Conservation (phyloP, 768 basidiomycete species). For the Pulveroboletus sp. region DNA sequence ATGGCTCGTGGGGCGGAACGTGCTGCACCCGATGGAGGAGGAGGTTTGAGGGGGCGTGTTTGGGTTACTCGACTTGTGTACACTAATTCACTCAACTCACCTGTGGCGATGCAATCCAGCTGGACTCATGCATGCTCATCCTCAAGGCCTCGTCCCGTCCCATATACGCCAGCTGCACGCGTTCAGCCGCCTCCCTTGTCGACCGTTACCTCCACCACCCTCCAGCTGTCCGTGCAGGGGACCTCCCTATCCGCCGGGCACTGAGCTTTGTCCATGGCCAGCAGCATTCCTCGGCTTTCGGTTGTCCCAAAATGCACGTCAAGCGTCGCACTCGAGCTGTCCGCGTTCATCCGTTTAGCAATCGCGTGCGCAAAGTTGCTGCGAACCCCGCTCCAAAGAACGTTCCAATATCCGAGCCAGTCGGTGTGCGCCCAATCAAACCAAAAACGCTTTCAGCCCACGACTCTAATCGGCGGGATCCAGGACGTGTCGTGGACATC, state of each 20-base stretch:
- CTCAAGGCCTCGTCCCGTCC: constrained; percentile 26
- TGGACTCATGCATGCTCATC: constrained; percentile 39
- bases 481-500: constrained; percentile 11
- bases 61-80: neutral
- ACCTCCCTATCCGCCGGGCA: neutral
- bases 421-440: constrained; percentile 5
- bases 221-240: too few relatives aligned
- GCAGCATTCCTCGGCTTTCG: neutral
- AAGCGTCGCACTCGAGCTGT: neutral
- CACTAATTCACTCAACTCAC: neutral
- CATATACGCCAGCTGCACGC: too few relatives aligned
- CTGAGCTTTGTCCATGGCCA: neutral
- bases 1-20: constrained; percentile 61
- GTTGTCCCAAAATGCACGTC: neutral
- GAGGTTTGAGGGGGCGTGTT: neutral
- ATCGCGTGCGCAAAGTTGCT: neutral
- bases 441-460: constrained; percentile 4
- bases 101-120: constrained; percentile 8
- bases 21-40: constrained; percentile 30
- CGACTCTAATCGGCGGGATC: constrained; percentile 26
- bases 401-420: neutral
- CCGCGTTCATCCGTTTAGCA: neutral
- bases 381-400: constrained; percentile 1
- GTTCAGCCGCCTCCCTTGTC: neutral
- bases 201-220: neutral